Percentiles rank a stretch among this genome's conserved stretches.
phyloP scores from a whole-genome alignment of 306 rosid genomes.

The Hippophae rhamnoides region DNA sequence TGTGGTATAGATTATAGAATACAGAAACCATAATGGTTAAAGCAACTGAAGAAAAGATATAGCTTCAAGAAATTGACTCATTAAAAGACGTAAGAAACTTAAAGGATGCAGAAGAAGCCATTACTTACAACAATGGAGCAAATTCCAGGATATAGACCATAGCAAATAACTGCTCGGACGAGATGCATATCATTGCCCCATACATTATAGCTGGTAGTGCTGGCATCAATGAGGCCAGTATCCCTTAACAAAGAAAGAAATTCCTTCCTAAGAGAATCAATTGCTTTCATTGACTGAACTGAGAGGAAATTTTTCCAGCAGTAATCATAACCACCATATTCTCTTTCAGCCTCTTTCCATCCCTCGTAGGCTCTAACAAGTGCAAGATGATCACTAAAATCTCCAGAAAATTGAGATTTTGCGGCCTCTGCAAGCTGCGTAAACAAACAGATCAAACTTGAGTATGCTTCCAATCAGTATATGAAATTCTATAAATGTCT shows the following conservation, averaged over 20 bases:
- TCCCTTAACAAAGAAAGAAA: slow-evolving; percentile 65
- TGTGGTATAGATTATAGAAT: too few relatives aligned
- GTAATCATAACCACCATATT: slow-evolving; percentile 67
- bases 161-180: slow-evolving; percentile 70
- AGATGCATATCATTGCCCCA: slow-evolving; percentile 71
- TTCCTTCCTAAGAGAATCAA: slow-evolving; percentile 83
- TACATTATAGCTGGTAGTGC: slow-evolving; percentile 38
- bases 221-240: slow-evolving; percentile 62
- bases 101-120: slow-evolving; percentile 7
- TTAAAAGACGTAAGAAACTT: background rate
- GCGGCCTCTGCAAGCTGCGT: slow-evolving; percentile 94
- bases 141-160: slow-evolving; percentile 89
- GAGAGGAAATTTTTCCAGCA: slow-evolving; percentile 95
- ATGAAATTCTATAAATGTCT: background rate
- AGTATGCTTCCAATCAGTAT: slow-evolving; percentile 11
- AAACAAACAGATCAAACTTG: slow-evolving; percentile 16
- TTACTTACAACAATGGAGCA: slow-evolving; percentile 74
- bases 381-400: slow-evolving; percentile 86
- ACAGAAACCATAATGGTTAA: background rate
- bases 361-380: slow-evolving; percentile 78
- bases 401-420: slow-evolving; percentile 66
- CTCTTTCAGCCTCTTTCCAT: slow-evolving; percentile 79
- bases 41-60: background rate
- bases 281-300: slow-evolving; percentile 81
- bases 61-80: slow-evolving; percentile 5